These are phyloP conservation scores for Hygrocybe punicea DNA, from an alignment of 768 basidiomycete genomes.

Conservation along the genomic window DNA sequence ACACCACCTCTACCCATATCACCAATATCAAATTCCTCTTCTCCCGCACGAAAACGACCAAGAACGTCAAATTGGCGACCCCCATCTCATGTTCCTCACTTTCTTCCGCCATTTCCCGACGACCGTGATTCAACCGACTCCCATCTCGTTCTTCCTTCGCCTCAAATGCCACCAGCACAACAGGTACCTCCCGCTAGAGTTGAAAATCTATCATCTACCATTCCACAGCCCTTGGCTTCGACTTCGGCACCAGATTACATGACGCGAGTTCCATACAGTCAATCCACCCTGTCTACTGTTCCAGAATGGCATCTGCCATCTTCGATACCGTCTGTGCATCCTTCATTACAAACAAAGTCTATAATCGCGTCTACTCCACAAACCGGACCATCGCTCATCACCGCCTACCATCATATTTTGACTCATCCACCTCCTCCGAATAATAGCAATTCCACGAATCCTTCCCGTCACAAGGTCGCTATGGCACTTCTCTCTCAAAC, in stretches of 20 bases:
- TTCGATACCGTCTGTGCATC: constrained; percentile 24
- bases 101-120: constrained; percentile 65
- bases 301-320: constrained; percentile 71
- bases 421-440: constrained; percentile 59
- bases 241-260: constrained; percentile 64
- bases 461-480: constrained; percentile 70
- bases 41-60: constrained; percentile 55
- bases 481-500: constrained; percentile 62
- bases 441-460: constrained; percentile 48
- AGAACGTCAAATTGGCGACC: constrained; percentile 57
- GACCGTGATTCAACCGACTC: constrained; percentile 29
- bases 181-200: constrained; percentile 32
- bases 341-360: constrained; percentile 5
- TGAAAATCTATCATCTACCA: constrained; percentile 41
- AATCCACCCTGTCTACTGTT: constrained; percentile 62
- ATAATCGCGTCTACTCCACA: constrained; percentile 47
- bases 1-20: constrained; percentile 48
- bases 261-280: constrained; percentile 68
- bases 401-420: constrained; percentile 74
- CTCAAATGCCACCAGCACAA: constrained; percentile 28
- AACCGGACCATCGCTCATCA: constrained; percentile 60
- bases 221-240: constrained; percentile 44
- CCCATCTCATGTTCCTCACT: constrained; percentile 61
- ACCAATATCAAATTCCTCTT: constrained; percentile 55
- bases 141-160: constrained; percentile 35